Percentiles rank a stretch among this genome's conserved stretches.
phyloP scores from a whole-genome alignment of 2,329 filamentous ascomycete genomes.

The Aureobasidium sp. region DNA sequence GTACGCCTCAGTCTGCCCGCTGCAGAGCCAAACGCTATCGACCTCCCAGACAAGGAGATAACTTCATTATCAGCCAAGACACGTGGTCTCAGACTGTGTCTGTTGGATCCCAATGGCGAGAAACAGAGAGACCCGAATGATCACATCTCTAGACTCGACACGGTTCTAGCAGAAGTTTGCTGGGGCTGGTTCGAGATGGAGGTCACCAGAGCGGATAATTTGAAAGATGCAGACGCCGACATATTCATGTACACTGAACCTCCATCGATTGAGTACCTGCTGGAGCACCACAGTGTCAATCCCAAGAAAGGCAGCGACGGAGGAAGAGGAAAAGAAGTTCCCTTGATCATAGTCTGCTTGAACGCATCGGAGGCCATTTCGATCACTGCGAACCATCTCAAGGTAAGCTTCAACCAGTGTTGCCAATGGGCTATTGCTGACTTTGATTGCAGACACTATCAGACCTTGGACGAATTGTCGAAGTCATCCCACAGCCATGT shows the following conservation, averaged over 20 bases:
- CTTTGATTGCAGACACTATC: slow-evolving; percentile 4
- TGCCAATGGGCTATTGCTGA: neutral
- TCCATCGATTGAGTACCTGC: slow-evolving; percentile 12
- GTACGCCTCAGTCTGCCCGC: slow-evolving; percentile 1
- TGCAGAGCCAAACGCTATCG: neutral
- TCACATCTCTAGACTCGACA: slow-evolving; percentile 13
- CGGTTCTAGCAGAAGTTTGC: slow-evolving; percentile 12
- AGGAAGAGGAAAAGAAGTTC: slow-evolving; percentile 18
- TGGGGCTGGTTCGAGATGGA: slow-evolving; percentile 19
- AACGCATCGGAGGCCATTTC: slow-evolving; percentile 28
- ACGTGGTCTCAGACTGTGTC: slow-evolving; percentile 9
- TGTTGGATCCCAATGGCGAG: slow-evolving; percentile 13
- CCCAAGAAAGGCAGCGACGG: neutral
- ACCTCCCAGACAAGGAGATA: neutral
- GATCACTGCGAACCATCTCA: slow-evolving; percentile 19
- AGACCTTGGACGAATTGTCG: slow-evolving; percentile 15
- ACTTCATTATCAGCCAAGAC: neutral
- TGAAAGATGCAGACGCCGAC: slow-evolving; percentile 13
- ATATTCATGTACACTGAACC: slow-evolving; percentile 17
- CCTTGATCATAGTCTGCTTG: slow-evolving; percentile 32
- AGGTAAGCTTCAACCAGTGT: neutral
- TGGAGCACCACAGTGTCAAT: slow-evolving; percentile 12
- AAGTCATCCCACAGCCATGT: slow-evolving; percentile 16
- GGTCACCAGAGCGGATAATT: slow-evolving; percentile 1
- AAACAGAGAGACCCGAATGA: slow-evolving; percentile 8